These are phyloP conservation scores for Garcia nutans DNA, from an alignment of 345 rosid species.

Conservation along the genomic window DNA sequence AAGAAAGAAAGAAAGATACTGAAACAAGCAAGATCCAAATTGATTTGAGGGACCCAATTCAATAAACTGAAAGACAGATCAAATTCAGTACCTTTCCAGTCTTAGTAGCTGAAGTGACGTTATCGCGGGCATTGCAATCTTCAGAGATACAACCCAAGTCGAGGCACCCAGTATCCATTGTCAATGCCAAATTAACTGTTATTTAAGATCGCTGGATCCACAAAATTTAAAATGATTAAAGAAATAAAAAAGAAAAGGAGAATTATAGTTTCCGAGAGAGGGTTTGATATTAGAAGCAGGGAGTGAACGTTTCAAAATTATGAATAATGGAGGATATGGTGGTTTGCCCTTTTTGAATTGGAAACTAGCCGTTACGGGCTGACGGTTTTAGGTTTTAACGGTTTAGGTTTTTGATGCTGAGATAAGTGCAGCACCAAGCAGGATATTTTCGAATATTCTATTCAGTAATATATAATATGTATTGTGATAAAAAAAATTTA, in stretches of 20 bases:
- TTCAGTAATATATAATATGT: too few species aligned
- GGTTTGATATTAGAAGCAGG: background rate
- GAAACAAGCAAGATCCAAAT: background rate
- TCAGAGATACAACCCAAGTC: constrained; percentile 57
- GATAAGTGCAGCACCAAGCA: too few species aligned
- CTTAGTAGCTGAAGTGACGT: constrained; percentile 38
- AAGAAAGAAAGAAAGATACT: background rate
- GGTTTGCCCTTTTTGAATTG: background rate
- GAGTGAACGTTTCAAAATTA: background rate
- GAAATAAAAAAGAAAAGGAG: background rate
- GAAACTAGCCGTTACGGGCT: constrained; percentile 16
- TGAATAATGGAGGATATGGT: background rate
- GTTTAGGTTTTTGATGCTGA: background rate
- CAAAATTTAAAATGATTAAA: background rate
- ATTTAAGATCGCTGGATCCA: background rate
- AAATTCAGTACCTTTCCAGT: constrained; percentile 43
- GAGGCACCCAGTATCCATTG: constrained; percentile 72
- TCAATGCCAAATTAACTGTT: constrained; percentile 9
- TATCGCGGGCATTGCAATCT: constrained; percentile 30
- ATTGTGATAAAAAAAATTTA: too few species aligned
- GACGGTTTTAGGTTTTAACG: background rate
- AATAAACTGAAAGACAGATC: background rate
- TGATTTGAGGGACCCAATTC: background rate
- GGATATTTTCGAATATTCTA: too few species aligned
- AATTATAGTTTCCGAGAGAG: background rate